A percentile compares a stretch with the other conserved stretches of the same genome.
Conservation (phyloP, 1,284 basidiomycete species). For the Abortiporus biennis region DNA sequence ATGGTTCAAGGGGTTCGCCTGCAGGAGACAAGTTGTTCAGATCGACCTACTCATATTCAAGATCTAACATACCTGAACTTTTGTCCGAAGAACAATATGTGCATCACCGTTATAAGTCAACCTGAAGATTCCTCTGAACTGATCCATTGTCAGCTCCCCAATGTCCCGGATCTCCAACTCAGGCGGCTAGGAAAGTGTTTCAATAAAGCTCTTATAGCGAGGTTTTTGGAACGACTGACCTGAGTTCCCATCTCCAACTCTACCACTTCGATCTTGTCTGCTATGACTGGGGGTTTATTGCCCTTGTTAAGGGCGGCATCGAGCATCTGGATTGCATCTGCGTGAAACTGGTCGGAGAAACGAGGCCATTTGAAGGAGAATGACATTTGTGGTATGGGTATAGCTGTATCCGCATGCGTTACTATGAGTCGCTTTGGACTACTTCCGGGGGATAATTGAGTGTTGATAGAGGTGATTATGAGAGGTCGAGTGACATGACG, state of each 20-base stretch:
- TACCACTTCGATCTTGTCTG: slow-evolving; percentile 95
- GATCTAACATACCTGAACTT: slow-evolving; percentile 73
- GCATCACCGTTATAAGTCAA: slow-evolving; percentile 96
- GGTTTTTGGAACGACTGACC: slow-evolving; percentile 38
- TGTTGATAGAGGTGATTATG: no score
- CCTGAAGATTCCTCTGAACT: slow-evolving; percentile 96
- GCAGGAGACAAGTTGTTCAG: slow-evolving; percentile 2
- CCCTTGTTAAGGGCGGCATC: slow-evolving; percentile 96
- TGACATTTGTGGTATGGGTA: slow-evolving; percentile 58
- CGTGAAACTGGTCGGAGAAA: slow-evolving; percentile 93
- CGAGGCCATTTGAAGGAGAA: slow-evolving; percentile 98
- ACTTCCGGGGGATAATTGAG: no score
- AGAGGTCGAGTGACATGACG: no score
- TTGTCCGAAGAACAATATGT: slow-evolving; percentile 91
- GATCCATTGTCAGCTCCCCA: slow-evolving; percentile 92
- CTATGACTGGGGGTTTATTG: slow-evolving; percentile 96
- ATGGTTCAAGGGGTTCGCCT: slow-evolving; percentile 95
- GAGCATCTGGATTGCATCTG: slow-evolving; percentile 91
- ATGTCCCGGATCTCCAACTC: slow-evolving; percentile 98
- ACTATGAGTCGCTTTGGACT: background rate
- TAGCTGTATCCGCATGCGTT: background rate
- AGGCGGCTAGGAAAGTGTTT: slow-evolving; percentile 62
- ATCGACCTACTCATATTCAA: background rate
- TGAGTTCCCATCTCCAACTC: slow-evolving; percentile 98
- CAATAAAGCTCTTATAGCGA: slow-evolving; percentile 3